Conservation (phyloP, 768 basidiomycete species). For the Russula sp. region DNA sequence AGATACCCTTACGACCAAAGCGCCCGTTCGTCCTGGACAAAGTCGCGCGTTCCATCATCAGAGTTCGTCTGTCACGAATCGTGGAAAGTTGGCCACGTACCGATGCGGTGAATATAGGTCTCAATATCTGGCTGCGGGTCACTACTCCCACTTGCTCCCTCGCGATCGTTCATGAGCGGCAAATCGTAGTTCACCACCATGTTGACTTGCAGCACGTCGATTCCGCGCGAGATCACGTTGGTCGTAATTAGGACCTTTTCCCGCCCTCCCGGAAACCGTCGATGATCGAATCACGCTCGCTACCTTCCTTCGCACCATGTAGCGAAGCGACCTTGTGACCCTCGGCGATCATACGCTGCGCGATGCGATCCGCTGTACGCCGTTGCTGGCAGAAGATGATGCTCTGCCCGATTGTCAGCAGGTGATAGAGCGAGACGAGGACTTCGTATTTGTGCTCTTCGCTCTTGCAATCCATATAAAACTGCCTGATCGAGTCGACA, state of each 20-base stretch:
- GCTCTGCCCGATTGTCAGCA: slow-evolving; percentile 94
- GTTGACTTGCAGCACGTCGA: slow-evolving; percentile 98
- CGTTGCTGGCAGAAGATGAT: slow-evolving; percentile 98
- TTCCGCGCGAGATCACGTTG: slow-evolving; percentile 96
- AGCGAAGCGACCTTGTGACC: slow-evolving; percentile 96
- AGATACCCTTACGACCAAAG: slow-evolving; percentile 95
- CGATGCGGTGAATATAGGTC: slow-evolving; percentile 97
- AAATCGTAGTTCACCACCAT: slow-evolving; percentile 99
- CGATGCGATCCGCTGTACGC: slow-evolving; percentile 89
- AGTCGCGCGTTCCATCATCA: slow-evolving; percentile 8
- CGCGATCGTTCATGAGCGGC: slow-evolving; percentile 76
- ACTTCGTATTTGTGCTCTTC: slow-evolving; percentile 96
- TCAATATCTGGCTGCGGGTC: slow-evolving; percentile 83
- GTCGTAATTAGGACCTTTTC: slow-evolving; percentile 98
- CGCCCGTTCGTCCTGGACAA: slow-evolving; percentile 90
- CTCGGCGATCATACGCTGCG: slow-evolving; percentile 83
- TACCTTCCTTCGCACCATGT: slow-evolving; percentile 89
- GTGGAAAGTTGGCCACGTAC: slow-evolving; percentile 46
- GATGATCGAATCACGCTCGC: slow-evolving; percentile 87
- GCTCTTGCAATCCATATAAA: slow-evolving; percentile 93
- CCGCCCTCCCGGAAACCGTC: slow-evolving; percentile 93
- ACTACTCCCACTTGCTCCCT: slow-evolving; percentile 40
- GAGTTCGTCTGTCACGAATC: not conserved
- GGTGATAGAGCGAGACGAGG: slow-evolving; percentile 81
- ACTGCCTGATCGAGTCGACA: slow-evolving; percentile 92